Evolutionary conservation across 805 yeast species (phyloP), one percentile per base, ranked within the genome.

Genomic region (Hanseniaspora vineae): DNA sequence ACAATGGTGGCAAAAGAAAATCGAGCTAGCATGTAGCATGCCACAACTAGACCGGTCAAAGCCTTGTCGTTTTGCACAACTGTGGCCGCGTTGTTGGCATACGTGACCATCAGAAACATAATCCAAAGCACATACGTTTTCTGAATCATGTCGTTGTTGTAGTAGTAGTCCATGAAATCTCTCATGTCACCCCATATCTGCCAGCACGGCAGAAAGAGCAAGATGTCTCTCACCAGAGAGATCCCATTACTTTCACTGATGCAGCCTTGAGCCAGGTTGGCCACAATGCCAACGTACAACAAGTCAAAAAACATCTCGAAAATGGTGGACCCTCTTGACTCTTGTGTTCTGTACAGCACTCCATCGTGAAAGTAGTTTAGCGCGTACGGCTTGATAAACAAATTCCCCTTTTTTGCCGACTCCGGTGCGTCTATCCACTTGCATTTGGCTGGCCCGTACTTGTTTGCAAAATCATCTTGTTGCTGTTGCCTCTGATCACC

Each of bases 81-180:
- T 6, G 15, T 52, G 15, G 14, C 15, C 9, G 37, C 37, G 37
- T 33, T 33, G 37, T 33, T 33, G 11, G 37, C 14, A 11, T 69
- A 77, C 9, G 77, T 54, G 8, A 77, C 69, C 49, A 80, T 62
- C 39, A 78, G 59, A 1, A 64, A 55, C 52, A 79, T 59, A n/a
- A 73, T 68, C 82, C 81, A 76, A 17, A 77, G 51, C 15, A 78
- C 69, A 55, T 71, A 75, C 1, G 65, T 9, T 47, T 72, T 70
- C 56, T 80, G 85, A 2, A 75, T 55, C 45, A 79, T 58, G 59
- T 80, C 84, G 54, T 78, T 80, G 50, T 66, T 76, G 57, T 72
- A 80, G 60, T 77, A 79, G 56, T 76, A 78, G 60, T 80, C 77
- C 70, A 77, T 76, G 54, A 78, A 70, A 50, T 78, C 83, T 55